Evolutionary conservation across 805 yeast species (phyloP), one percentile per base, ranked within the genome.

Genomic region (Myxozyma vanderwaltii): DNA sequence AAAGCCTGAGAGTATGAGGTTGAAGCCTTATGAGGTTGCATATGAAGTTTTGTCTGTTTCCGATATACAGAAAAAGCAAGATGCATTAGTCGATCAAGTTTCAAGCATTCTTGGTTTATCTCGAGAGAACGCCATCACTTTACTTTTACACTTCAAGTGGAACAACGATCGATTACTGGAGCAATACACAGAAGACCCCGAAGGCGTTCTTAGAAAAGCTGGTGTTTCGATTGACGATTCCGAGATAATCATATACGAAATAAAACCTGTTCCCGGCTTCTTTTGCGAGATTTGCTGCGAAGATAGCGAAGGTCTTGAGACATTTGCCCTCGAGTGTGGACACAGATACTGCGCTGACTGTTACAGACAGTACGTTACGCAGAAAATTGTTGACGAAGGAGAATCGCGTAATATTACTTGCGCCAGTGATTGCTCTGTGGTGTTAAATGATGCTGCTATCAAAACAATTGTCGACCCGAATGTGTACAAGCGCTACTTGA

Each of bases 261-360:
- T 55, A 24, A 58, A 56, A 43, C 67, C 73, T 0, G 69, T 70
- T 2, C 65, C 51, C 2, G 72, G 68, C 12, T 82, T 77, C 63
- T 61, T 70, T 27, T 90, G 97, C 70, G 67, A 72, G 15, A 84
- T 91, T n/a, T 91, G 97, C 72, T 88, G 89, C 70, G 86, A 86
- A 23, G 81, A 80, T 0, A 76, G 75, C 27, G 68, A 69, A 0
- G 61, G 61, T 17, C 68, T 67, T 57, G 56, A 72, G 58, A 66
- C 79, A 45, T 88, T 83, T 66, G 72, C 79, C 2, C 71, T 89
- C 17, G 78, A 78, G 15, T 94, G 98, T 72, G 79, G 78, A 7
- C 97, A 92, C 71, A 76, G 75, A 52, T 87, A 77, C 66, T 94
- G 99, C 70, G 66, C 76, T 1, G 75, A 74, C 12, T 92, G 99